A percentile compares a stretch with the other conserved stretches of the same genome.
Evolutionary conservation across 352 stramenopile genomes (phyloP).

Genomic region (Phytophthora aleatoria): DNA sequence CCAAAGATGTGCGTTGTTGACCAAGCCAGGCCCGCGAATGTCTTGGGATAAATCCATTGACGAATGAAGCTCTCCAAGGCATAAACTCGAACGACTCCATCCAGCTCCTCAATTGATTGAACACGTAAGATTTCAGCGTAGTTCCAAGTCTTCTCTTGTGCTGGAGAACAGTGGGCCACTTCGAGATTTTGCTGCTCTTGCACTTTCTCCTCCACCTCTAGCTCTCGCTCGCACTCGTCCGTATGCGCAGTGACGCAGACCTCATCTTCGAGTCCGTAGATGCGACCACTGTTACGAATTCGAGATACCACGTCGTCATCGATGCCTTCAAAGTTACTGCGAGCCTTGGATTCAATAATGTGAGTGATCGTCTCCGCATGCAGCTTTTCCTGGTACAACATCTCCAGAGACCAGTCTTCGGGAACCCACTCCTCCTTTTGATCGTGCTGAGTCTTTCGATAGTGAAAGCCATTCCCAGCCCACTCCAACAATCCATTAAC

Average conservation of each 20-base stretch:
- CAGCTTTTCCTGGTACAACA: background rate
- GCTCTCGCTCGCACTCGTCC: constrained; percentile 60
- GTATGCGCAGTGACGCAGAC: constrained; percentile 47
- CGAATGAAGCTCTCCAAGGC: constrained; percentile 9
- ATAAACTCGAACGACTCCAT: background rate
- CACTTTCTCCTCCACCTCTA: constrained; percentile 55
- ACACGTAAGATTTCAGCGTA: constrained; percentile 19
- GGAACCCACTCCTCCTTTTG: background rate
- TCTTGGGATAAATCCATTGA: constrained; percentile 1
- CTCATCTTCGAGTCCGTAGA: constrained; percentile 47
- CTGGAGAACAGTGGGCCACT: constrained; percentile 3
- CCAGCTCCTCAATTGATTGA: constrained; percentile 15
- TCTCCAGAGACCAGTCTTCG: background rate
- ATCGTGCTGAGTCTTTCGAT: background rate
- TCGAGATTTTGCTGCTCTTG: constrained; percentile 32
- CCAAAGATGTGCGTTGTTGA: constrained; percentile 27
- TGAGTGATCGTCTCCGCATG: background rate
- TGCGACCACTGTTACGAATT: background rate
- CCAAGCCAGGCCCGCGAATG: constrained; percentile 36
- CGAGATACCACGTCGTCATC: background rate
- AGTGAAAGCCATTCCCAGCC: background rate
- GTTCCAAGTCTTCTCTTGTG: constrained; percentile 20
- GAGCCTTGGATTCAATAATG: background rate
- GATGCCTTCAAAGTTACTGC: background rate
- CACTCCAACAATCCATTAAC: background rate